Base-by-base conservation (phyloP, 495 filamentous ascomycete genomes). In the Penicillium simplicissimum region DNA sequence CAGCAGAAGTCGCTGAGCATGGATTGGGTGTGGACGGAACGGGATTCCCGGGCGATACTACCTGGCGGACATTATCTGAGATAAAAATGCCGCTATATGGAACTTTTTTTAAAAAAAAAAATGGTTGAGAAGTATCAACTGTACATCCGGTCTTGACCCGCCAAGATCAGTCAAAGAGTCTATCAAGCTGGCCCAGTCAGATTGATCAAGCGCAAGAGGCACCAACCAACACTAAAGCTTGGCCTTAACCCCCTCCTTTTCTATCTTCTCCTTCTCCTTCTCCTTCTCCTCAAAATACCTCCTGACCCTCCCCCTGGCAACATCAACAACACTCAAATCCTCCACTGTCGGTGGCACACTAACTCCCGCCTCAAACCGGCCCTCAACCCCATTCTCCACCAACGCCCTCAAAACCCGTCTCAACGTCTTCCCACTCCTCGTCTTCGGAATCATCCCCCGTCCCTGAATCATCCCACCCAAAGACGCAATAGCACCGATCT, bases 371-470 rank as follows among this genome's bases (percentile, higher is more conserved):
- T 79, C 77, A 67, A 81, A 87, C 11, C 82, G 76, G 1, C 81
- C 84, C 49, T 78, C 59, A 8, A 75, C 81, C 1, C 61, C 77
- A 66, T 86, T 79, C 73, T 97, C 93, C 3, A 96, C 70, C 61
- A 97, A 71, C 75, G 95, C 91, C 49, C 88, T 81, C 75, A 96
- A 67, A 33, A 95, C 90, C 57, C 93, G 79, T 14, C 94, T 78
- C 59, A 96, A 68, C 31, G 90, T 96, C 83, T 97, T 97, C 5
- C 93, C 93, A 28, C 87, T 90, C 23, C 93, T 75, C 33, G 93
- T 97, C 78, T 92, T 93, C 8, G 93, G 93, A 53, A 97, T 96
- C 84, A 96, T 93, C n/a, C 88, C 90, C 42, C 85, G 85, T 8
- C 91, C 90, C 62, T 89, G 86, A 34, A 96, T 91, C 65, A 96